Percentiles rank a stretch among this genome's conserved stretches.
Evolutionary conservation across 2,329 filamentous ascomycete species (phyloP).

Genomic region (Aureobasidium sp.): DNA sequence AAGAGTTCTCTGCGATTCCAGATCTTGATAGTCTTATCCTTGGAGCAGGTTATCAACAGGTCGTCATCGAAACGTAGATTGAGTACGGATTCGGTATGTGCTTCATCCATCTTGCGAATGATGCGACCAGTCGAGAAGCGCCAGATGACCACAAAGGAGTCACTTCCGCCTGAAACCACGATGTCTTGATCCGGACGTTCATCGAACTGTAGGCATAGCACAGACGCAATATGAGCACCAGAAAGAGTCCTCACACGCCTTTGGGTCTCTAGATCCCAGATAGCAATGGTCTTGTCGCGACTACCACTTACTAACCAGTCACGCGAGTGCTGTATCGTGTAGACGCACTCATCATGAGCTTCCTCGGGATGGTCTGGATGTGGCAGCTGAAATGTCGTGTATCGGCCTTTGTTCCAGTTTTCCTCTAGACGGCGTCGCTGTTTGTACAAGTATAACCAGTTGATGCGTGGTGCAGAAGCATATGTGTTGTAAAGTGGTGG

Average conservation of each 20-base stretch:
- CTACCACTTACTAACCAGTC: conserved; percentile 90
- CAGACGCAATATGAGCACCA: conserved; percentile 66
- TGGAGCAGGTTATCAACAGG: conserved; percentile 92
- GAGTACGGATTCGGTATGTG: conserved; percentile 83
- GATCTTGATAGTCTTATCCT: conserved; percentile 93
- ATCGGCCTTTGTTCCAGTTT: conserved; percentile 83
- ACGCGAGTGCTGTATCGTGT: conserved; percentile 81
- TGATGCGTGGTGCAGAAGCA: conserved; percentile 38
- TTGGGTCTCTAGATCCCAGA: conserved; percentile 81
- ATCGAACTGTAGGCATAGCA: conserved; percentile 92
- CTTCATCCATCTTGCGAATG: conserved; percentile 64
- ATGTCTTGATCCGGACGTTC: conserved; percentile 53
- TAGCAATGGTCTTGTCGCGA: conserved; percentile 74
- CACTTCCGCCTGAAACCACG: conserved; percentile 18
- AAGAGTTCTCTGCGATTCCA: conserved; percentile 73
- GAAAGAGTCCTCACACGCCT: conserved; percentile 47
- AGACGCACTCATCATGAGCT: conserved; percentile 86
- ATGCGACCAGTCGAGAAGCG: conserved; percentile 66
- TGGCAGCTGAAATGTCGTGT: conserved; percentile 79
- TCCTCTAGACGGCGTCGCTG: conserved; percentile 76
- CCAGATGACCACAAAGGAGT: conserved; percentile 18
- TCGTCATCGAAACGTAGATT: conserved; percentile 88
- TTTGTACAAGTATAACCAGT: conserved; percentile 90
- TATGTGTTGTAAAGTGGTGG: neutral
- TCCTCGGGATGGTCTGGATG: conserved; percentile 73